phyloP scores from a whole-genome alignment of 2,329 filamentous ascomycete species.

The Nannizzia gypsea region DNA sequence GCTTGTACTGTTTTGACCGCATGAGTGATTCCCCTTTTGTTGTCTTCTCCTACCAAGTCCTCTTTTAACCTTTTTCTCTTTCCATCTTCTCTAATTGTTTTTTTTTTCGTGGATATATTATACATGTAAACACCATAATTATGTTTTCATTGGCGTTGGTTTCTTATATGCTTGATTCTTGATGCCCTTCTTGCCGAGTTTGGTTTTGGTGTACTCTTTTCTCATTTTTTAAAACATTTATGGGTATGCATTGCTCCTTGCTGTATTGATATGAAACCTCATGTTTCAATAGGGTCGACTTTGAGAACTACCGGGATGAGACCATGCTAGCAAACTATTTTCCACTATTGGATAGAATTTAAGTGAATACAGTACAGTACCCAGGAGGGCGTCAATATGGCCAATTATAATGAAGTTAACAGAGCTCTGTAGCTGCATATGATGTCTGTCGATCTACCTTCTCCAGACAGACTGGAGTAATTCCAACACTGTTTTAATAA shows the following conservation, averaged over 20 bases:
- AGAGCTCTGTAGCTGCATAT: too few species aligned
- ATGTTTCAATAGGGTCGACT: background rate
- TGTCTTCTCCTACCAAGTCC: background rate
- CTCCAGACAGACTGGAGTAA: too few species aligned
- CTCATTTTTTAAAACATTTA: background rate
- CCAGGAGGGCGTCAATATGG: too few species aligned
- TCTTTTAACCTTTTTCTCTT: background rate
- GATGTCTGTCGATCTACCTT: too few species aligned
- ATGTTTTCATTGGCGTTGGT: slow-evolving; percentile 8
- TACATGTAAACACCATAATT: background rate
- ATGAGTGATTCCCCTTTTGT: slow-evolving; percentile 2
- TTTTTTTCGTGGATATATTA: background rate
- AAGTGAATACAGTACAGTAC: too few species aligned
- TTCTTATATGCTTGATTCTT: slow-evolving; percentile 10
- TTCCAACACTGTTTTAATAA: too few species aligned
- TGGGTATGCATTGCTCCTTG: background rate
- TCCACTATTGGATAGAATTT: too few species aligned
- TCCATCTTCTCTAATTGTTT: background rate
- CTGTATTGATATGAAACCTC: background rate
- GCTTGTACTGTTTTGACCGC: background rate
- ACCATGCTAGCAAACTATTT: too few species aligned
- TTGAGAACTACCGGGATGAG: too few species aligned
- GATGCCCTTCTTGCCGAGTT: background rate
- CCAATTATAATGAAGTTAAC: too few species aligned
- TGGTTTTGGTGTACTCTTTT: slow-evolving; percentile 1